phyloP scores from a whole-genome alignment of 2,329 filamentous ascomycete species.

The Beauveria sp. region DNA sequence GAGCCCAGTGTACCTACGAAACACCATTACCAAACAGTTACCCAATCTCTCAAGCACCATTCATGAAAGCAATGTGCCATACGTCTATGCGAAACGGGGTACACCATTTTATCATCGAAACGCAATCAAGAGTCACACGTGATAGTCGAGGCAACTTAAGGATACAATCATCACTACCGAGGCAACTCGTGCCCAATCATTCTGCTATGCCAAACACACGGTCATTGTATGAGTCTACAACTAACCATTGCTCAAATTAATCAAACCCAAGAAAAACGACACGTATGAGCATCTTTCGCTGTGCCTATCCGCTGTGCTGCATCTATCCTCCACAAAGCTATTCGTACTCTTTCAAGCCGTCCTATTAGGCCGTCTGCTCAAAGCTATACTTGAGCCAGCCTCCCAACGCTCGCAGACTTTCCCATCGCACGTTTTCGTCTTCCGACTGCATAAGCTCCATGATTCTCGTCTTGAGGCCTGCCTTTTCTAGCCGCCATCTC shows the following conservation, averaged over 20 bases:
- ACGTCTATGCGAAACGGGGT: not conserved
- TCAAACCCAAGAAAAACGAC: conserved; percentile 6
- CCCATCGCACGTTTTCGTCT: conserved; percentile 86
- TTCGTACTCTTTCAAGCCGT: not conserved
- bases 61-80: too few relatives aligned
- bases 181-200: not conserved
- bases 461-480: conserved; percentile 76
- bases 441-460: conserved; percentile 91
- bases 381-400: conserved; percentile 60
- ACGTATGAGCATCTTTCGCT: not conserved
- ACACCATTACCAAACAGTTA: conserved; percentile 6
- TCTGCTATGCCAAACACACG: not conserved
- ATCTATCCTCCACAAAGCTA: not conserved
- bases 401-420: conserved; percentile 75
- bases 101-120: too few relatives aligned
- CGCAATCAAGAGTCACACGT: too few relatives aligned
- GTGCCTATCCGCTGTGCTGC: conserved; percentile 6
- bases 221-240: conserved; percentile 1
- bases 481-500: conserved; percentile 69
- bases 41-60: not conserved
- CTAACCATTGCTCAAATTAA: conserved; percentile 3
- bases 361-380: conserved; percentile 29
- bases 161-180: not conserved
- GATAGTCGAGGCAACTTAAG: too few relatives aligned
- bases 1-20: not conserved